These are phyloP conservation scores for Cyberlindnera nakhonratchasimensis DNA, from an alignment of 805 yeast species.

Conservation along the genomic window DNA sequence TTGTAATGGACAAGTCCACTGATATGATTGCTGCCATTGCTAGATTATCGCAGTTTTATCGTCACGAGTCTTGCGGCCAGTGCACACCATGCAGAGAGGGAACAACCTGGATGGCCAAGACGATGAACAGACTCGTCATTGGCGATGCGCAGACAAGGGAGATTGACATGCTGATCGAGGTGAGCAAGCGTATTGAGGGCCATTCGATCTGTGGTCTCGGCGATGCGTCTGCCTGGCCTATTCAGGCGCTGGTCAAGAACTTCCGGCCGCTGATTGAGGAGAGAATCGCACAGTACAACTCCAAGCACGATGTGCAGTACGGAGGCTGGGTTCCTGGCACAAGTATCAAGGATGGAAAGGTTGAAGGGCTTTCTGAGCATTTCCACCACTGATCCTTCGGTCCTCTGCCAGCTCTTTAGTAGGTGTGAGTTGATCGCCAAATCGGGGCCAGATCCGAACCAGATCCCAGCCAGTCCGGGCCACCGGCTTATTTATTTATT, in stretches of 20 bases:
- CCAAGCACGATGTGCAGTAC: slow-evolving; percentile 39
- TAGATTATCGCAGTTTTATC: slow-evolving; percentile 78
- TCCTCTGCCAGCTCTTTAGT: too few relatives aligned
- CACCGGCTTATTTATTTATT: not conserved
- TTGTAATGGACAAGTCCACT: slow-evolving; percentile 84
- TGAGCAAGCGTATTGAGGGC: slow-evolving; percentile 84
- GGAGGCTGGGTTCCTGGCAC: slow-evolving; percentile 81
- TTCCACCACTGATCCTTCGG: slow-evolving; percentile 21
- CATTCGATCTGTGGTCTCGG: slow-evolving; percentile 92
- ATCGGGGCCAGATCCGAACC: not conserved
- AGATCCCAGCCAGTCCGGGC: not conserved
- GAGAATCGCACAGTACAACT: slow-evolving; percentile 62
- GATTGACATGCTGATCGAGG: slow-evolving; percentile 80
- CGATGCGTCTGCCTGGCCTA: slow-evolving; percentile 93
- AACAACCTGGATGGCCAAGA: slow-evolving; percentile 76
- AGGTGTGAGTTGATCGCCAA: not conserved
- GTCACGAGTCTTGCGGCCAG: slow-evolving; percentile 93
- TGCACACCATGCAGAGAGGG: slow-evolving; percentile 96
- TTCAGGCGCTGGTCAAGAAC: slow-evolving; percentile 81
- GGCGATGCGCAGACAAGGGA: slow-evolving; percentile 82
- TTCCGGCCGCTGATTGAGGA: slow-evolving; percentile 81
- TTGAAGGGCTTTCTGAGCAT: slow-evolving; percentile 50
- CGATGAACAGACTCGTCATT: slow-evolving; percentile 75
- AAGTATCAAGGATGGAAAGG: slow-evolving; percentile 57
- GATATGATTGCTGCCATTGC: slow-evolving; percentile 85